Percentiles rank a stretch among this genome's conserved stretches.
Conservation (phyloP, 2,329 filamentous ascomycete species). For the Sordariomycetes sp. region DNA sequence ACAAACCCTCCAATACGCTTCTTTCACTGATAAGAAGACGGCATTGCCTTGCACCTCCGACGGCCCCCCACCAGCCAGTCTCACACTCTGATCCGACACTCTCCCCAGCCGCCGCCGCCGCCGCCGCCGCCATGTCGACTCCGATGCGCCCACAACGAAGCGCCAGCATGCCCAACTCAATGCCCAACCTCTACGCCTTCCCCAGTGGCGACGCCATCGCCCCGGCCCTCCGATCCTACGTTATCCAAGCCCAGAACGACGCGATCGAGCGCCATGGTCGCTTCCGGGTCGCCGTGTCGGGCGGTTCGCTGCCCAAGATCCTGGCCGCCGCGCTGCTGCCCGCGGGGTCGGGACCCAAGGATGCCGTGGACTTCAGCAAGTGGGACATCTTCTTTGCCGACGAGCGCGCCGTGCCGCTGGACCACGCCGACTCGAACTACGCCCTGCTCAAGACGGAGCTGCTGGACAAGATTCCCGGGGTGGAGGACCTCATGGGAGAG, state of each 20-base stretch:
- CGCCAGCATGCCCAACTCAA: conserved; percentile 39
- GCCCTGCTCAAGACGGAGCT: conserved; percentile 78
- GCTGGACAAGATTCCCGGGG: conserved; percentile 81
- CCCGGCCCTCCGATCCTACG: conserved; percentile 67
- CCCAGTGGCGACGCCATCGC: conserved; percentile 61
- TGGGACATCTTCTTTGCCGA: conserved; percentile 99
- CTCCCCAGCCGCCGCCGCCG: neutral
- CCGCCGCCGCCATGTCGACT: no score
- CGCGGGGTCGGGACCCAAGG: conserved; percentile 38
- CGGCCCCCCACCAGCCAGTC: no score
- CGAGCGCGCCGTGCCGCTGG: conserved; percentile 86
- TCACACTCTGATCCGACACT: neutral
- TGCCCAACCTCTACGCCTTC: conserved; percentile 75
- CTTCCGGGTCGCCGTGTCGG: conserved; percentile 91
- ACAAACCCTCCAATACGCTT: no score
- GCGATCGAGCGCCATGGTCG: conserved; percentile 70
- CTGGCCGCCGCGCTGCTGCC: conserved; percentile 76
- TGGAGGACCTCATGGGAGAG: no score
- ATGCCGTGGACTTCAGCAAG: conserved; percentile 66
- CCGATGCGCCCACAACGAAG: conserved; percentile 3
- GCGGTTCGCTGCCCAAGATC: conserved; percentile 82
- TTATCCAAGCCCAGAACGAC: conserved; percentile 72
- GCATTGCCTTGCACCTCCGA: no score
- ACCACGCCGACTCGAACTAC: conserved; percentile 93
- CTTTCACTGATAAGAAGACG: no score